phyloP scores from a whole-genome alignment of 2,329 filamentous ascomycete genomes.

The Fusarium pseudocircinatum region DNA sequence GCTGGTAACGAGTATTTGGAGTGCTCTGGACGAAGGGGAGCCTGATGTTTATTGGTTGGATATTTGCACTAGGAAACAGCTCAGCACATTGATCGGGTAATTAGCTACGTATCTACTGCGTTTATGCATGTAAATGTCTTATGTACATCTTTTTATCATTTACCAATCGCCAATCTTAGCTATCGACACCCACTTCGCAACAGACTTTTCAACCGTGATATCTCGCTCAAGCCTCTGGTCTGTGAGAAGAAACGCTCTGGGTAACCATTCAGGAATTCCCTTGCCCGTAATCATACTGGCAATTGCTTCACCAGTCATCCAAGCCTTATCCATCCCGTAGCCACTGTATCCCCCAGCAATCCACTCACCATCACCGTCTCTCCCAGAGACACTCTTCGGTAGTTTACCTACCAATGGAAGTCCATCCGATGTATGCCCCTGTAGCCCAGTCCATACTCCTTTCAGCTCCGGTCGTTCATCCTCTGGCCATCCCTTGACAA shows the following conservation, averaged over 20 bases:
- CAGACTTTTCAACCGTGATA: background rate
- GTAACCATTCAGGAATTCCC: background rate
- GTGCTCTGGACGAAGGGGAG: background rate
- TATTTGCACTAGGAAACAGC: background rate
- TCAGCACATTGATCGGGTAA: background rate
- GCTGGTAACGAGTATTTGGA: background rate
- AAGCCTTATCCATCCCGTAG: background rate
- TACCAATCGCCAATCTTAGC: background rate
- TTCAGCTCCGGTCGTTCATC: background rate
- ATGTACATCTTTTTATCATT: too few relatives aligned
- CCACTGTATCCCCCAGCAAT: background rate
- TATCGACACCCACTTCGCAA: background rate
- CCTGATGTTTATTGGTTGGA: background rate
- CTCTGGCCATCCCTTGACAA: background rate
- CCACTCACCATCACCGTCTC: background rate
- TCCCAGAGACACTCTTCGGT: background rate
- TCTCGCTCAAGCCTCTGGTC: background rate
- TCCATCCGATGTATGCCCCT: background rate
- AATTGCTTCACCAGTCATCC: background rate
- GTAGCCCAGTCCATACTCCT: background rate
- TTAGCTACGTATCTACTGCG: too few relatives aligned
- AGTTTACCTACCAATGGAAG: background rate
- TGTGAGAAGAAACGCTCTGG: background rate
- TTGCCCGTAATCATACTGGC: rapidly evolving
- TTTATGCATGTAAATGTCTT: too few relatives aligned